A percentile compares a stretch with the other conserved stretches of the same genome.
phyloP scores from a whole-genome alignment of 2,329 filamentous ascomycete genomes.

The Rhynchosporium graminicola region DNA sequence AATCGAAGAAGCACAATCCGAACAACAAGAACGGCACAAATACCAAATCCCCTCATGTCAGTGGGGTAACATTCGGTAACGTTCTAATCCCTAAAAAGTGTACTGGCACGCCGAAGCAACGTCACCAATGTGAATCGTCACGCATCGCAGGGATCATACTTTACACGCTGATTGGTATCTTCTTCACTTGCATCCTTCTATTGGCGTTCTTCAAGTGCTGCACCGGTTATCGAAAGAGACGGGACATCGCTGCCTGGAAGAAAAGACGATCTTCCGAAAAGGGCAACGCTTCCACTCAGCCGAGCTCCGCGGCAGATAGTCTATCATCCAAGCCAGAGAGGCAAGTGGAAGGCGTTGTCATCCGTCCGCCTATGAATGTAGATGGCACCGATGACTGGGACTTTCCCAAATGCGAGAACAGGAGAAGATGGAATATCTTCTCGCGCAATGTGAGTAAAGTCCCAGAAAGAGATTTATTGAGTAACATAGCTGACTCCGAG shows the following conservation, averaged over 20 bases:
- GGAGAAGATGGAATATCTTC: slow-evolving; percentile 10
- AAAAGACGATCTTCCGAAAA: slow-evolving; percentile 3
- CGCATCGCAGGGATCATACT: slow-evolving; percentile 11
- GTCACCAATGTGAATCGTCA: slow-evolving; percentile 9
- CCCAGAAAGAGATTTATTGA: background rate
- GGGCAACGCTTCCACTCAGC: slow-evolving; percentile 11
- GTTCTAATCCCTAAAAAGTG: slow-evolving; percentile 8
- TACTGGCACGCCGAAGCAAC: background rate
- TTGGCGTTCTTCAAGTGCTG: slow-evolving; percentile 9
- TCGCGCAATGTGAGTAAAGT: background rate
- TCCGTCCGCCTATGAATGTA: slow-evolving; percentile 9
- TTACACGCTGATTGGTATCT: slow-evolving; percentile 9
- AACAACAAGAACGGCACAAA: background rate
- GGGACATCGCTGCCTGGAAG: background rate
- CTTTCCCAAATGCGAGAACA: background rate
- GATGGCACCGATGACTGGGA: slow-evolving; percentile 28
- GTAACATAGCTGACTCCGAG: background rate
- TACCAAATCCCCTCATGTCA: background rate
- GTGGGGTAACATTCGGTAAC: background rate
- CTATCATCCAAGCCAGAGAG: slow-evolving; percentile 12
- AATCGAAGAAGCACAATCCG: background rate
- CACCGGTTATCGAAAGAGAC: background rate
- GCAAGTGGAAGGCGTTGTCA: background rate
- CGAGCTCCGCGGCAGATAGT: slow-evolving; percentile 14
- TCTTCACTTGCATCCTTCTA: background rate